A percentile compares a stretch with the other conserved stretches of the same genome.
These are phyloP conservation scores for Beauveria scarabaeidicola DNA, from an alignment of 2,329 filamentous ascomycete species.

Conservation along the genomic window DNA sequence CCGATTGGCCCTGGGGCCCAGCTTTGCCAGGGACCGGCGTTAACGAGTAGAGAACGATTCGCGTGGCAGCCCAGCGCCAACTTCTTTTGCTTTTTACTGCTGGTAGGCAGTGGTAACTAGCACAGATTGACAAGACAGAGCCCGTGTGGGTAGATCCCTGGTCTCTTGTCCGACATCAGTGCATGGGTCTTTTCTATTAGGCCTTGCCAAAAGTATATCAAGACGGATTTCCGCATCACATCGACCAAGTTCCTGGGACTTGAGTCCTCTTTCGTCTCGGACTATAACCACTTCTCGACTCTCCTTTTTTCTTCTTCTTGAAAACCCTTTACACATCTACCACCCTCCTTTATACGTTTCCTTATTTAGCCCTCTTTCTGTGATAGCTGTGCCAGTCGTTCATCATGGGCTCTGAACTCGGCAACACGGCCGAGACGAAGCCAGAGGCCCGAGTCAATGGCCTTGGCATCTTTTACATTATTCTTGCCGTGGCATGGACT, in stretches of 20 bases:
- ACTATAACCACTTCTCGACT: neutral
- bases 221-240: neutral
- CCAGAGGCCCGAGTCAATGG: slow-evolving; percentile 26
- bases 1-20: neutral
- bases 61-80: neutral
- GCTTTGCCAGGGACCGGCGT: neutral
- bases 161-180: neutral
- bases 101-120: neutral
- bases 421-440: slow-evolving; percentile 22
- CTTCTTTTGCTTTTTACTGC: slow-evolving; percentile 4
- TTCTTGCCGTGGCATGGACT: slow-evolving; percentile 30
- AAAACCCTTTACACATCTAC: neutral
- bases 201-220: neutral
- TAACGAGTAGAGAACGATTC: neutral
- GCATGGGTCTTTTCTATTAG: neutral
- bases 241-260: neutral
- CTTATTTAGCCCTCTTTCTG: neutral
- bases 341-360: neutral
- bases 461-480: slow-evolving; percentile 33
- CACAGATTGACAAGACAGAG: neutral
- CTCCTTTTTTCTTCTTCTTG: neutral
- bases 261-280: neutral
- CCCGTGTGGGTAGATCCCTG: neutral
- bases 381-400: neutral
- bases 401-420: slow-evolving; percentile 19